Base-by-base conservation (phyloP, 495 filamentous ascomycete species). In the Copromyces sp. region DNA sequence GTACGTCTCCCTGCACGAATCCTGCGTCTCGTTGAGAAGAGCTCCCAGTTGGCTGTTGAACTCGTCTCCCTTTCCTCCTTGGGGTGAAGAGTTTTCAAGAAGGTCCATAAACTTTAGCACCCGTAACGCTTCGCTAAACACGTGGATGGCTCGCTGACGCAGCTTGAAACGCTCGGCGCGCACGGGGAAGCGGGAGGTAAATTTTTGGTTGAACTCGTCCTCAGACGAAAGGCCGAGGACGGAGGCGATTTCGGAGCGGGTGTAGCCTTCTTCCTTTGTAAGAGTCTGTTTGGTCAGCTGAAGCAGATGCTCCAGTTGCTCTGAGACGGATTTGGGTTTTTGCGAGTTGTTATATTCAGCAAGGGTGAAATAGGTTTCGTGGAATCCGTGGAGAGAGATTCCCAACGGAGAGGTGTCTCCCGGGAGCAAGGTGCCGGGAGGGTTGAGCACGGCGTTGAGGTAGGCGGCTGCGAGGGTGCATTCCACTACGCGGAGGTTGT, bases 401-500 rank as follows among this genome's bases (percentile, higher is more conserved):
- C 91, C 93, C 12, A 99, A 86, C 0, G 96, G 96, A 29, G 92
- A 91, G 71, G 90, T 89, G 80, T 99, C 95, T 68, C 87, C 80
- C 17, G 92, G 89, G 7, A 99, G 88, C 38, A 81, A 79, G 2
- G 87, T 89, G 68, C 94, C 82, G 12, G 88, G 74, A 86, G 89
- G 77, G 76, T 84, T 85, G 65, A 87, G 77, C 44, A 82, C 80
- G 17, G 84, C 83, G 74, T 88, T 83, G 59, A 89, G 80, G 73
- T 85, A 85, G 35, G 92, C 90, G 3, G 95, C 93, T 14, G 96
- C 96, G 40, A 99, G 87, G 8, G 90, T 94, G 83, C 93, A 96
- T 81, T 98, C 95, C 9, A 98, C 95, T 1, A 99, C 95, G 20
- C 95, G 91, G 7, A 99, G 89, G 81, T 99, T 99, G 85, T 98